A percentile compares a stretch with the other conserved stretches of the same genome.
Conservation (phyloP, 306 rosid species). For the Spatholobus suberectus region DNA sequence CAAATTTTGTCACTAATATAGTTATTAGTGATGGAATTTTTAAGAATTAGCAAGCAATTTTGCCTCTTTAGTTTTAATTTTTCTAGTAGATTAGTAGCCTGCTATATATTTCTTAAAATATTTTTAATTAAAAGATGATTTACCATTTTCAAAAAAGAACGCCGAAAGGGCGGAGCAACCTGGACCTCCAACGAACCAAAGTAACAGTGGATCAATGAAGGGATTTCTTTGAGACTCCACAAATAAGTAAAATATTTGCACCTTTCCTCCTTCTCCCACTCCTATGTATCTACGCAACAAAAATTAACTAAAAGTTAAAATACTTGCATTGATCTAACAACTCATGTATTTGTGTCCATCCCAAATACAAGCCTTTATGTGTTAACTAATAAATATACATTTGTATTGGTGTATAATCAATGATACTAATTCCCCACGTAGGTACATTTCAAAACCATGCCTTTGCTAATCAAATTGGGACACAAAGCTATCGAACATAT, state of each 20-base stretch:
- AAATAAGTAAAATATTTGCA: constrained; percentile 16
- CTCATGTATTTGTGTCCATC: background rate
- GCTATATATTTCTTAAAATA: background rate
- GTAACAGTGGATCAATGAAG: background rate
- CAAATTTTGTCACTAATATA: too few species aligned
- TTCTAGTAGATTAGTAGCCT: background rate
- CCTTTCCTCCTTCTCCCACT: background rate
- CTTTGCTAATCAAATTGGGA: background rate
- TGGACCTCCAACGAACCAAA: constrained; percentile 23
- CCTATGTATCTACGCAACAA: constrained; percentile 15
- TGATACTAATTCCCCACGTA: background rate
- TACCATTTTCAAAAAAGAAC: constrained; percentile 31
- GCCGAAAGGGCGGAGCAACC: constrained; percentile 32
- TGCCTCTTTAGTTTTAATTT: background rate
- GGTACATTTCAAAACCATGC: too few species aligned
- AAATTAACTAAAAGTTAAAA: background rate
- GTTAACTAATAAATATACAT: background rate
- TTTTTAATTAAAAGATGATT: background rate
- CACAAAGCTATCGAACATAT: background rate
- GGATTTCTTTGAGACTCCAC: constrained; percentile 16
- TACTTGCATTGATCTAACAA: background rate
- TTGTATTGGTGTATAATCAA: background rate
- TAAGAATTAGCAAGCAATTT: too few species aligned
- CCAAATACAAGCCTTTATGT: too few species aligned
- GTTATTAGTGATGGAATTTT: too few species aligned